phyloP scores from a whole-genome alignment of 768 basidiomycete genomes.

The Naganishia vaughanmartiniae region DNA sequence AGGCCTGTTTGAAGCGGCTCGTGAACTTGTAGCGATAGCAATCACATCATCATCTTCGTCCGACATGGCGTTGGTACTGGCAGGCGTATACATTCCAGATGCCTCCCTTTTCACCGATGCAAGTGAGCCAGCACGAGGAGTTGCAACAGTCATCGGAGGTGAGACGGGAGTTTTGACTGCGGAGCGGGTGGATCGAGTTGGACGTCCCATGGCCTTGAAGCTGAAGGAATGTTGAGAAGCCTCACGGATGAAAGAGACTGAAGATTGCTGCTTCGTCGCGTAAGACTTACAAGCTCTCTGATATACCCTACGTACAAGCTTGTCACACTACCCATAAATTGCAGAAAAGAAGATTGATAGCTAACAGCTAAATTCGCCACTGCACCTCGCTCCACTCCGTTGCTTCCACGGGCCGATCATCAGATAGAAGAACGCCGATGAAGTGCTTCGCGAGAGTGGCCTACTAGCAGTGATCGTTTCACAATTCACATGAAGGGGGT shows the following conservation, averaged over 20 bases:
- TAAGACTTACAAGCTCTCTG: too few relatives aligned
- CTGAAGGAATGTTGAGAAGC: not conserved
- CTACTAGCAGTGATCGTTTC: not conserved
- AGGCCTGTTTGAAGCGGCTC: not conserved
- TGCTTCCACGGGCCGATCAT: not conserved
- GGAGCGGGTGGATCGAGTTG: conserved; percentile 14
- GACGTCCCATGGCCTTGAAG: not conserved
- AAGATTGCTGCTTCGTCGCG: too few relatives aligned
- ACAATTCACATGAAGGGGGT: not conserved
- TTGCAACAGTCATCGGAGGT: conserved; percentile 8
- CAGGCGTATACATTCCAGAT: conserved; percentile 11
- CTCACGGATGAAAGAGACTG: too few relatives aligned
- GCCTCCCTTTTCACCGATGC: not conserved
- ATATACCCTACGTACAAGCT: too few relatives aligned
- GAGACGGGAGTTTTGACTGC: conserved; percentile 11
- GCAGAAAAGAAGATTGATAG: not conserved
- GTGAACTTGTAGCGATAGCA: not conserved
- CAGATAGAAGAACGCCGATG: not conserved
- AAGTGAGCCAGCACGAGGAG: not conserved
- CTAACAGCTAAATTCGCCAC: not conserved
- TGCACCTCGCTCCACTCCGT: too few relatives aligned
- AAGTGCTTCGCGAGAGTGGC: not conserved
- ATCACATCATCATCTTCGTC: conserved; percentile 16
- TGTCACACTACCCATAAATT: too few relatives aligned
- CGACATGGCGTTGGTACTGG: conserved; percentile 3